phyloP scores from a whole-genome alignment of 1,139 yeast species.

The Wickerhamiella pararugosa region DNA sequence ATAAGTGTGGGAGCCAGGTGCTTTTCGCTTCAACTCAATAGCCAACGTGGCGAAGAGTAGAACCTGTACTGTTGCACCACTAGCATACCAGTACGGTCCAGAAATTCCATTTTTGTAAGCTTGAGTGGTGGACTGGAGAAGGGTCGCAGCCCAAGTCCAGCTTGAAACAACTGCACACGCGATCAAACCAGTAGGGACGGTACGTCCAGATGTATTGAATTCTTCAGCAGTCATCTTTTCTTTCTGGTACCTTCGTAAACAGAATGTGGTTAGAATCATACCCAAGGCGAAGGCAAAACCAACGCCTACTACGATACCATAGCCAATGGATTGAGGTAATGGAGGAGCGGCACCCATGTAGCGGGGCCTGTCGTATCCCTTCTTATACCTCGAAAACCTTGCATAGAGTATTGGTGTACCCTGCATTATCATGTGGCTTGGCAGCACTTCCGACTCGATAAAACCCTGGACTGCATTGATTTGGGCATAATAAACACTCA shows the following conservation, averaged over 20 bases:
- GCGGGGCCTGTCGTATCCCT: too few relatives aligned
- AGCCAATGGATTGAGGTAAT: conserved; percentile 67
- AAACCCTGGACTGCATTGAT: too few relatives aligned
- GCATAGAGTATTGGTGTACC: too few relatives aligned
- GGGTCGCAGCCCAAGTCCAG: conserved; percentile 92
- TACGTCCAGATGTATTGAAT: conserved; percentile 75
- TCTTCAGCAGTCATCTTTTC: conserved; percentile 83
- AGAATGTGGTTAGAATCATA: conserved; percentile 59
- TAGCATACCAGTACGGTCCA: conserved; percentile 61
- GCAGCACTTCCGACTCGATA: too few relatives aligned
- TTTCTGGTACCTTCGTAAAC: conserved; percentile 57
- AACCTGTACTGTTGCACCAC: conserved; percentile 65
- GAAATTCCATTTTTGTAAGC: conserved; percentile 64
- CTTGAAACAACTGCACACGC: conserved; percentile 80
- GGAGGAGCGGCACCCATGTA: conserved; percentile 18
- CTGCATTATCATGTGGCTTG: too few relatives aligned
- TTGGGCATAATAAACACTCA: too few relatives aligned
- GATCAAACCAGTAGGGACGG: conserved; percentile 66
- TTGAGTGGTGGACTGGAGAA: conserved; percentile 62
- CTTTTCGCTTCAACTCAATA: conserved; percentile 54
- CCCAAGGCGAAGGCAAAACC: conserved; percentile 70
- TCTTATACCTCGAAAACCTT: too few relatives aligned
- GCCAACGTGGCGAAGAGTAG: conserved; percentile 60
- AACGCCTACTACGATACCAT: conserved; percentile 76
- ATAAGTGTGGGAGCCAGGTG: conserved; percentile 67